Percentiles rank a stretch among this genome's conserved stretches.
These are phyloP conservation scores for Scleroderma citrinum DNA, from an alignment of 768 basidiomycete genomes.

Conservation along the genomic window DNA sequence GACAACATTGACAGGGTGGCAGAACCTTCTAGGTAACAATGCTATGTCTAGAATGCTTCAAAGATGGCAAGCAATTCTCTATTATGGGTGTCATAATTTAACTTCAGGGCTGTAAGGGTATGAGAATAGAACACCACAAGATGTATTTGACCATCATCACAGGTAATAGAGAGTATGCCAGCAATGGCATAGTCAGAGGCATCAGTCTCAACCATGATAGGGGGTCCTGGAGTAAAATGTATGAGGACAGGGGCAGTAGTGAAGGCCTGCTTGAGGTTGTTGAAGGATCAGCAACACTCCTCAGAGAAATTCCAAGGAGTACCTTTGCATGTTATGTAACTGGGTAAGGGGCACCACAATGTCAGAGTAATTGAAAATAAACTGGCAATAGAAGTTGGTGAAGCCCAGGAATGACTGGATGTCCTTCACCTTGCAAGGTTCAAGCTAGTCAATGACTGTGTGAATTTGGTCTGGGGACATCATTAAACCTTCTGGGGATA, in stretches of 20 bases:
- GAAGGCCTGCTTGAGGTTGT: background rate
- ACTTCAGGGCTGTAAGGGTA: conserved; percentile 21
- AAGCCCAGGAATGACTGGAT: background rate
- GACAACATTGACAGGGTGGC: conserved; percentile 7
- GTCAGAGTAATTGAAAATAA: background rate
- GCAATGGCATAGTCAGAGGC: background rate
- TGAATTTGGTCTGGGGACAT: background rate
- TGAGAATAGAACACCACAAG: conserved; percentile 32
- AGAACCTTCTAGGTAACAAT: conserved; percentile 22
- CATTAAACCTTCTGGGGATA: background rate
- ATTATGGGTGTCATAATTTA: conserved; percentile 38
- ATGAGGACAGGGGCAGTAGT: background rate
- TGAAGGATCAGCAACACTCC: background rate
- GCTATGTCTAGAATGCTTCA: conserved; percentile 29
- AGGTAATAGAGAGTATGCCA: background rate
- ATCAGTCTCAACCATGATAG: background rate
- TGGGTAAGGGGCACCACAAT: background rate
- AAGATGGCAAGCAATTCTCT: conserved; percentile 37
- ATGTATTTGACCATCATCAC: conserved; percentile 14
- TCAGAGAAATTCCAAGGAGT: background rate
- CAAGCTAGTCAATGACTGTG: background rate
- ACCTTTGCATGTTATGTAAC: background rate
- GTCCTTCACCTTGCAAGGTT: background rate
- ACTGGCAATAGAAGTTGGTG: background rate
- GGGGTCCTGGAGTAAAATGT: background rate